Percentiles rank a stretch among this genome's conserved stretches.
These are phyloP conservation scores for Parietichytrium sp. DNA, from an alignment of 108 stramenopile genomes.

Conservation along the genomic window DNA sequence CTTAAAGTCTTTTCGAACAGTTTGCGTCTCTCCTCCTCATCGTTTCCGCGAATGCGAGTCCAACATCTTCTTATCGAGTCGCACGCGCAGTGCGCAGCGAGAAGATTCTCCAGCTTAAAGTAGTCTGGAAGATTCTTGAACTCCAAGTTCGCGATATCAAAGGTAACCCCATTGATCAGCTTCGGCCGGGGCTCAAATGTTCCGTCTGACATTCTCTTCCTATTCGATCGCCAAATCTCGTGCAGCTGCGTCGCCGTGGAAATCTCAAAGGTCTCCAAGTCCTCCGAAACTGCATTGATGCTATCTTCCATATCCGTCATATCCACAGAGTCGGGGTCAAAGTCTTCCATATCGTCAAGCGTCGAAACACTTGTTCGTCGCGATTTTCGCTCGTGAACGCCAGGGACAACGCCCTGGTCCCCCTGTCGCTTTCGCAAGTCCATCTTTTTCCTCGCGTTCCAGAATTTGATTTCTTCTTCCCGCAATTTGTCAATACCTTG, in stretches of 20 bases:
- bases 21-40: neutral
- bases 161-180: neutral
- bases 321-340: too few relatives aligned
- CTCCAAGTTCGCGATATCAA: constrained; percentile 2
- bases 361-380: too few relatives aligned
- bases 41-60: neutral
- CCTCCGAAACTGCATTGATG: neutral
- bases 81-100: constrained; percentile 18
- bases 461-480: neutral
- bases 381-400: too few relatives aligned
- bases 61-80: constrained; percentile 14
- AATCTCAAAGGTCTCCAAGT: constrained; percentile 28
- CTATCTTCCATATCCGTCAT: too few relatives aligned
- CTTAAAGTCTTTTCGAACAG: neutral
- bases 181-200: constrained; percentile 32
- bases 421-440: too few relatives aligned
- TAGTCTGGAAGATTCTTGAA: constrained; percentile 21
- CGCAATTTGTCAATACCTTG: neutral
- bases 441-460: neutral
- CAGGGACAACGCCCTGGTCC: too few relatives aligned
- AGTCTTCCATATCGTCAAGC: too few relatives aligned
- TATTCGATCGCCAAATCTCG: constrained; percentile 24
- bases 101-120: constrained; percentile 26
- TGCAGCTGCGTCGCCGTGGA: constrained; percentile 28
- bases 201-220: neutral